Percentiles rank a stretch among this genome's conserved stretches.
Conservation (phyloP, 352 stramenopile species). For the Phytophthora foliorum region DNA sequence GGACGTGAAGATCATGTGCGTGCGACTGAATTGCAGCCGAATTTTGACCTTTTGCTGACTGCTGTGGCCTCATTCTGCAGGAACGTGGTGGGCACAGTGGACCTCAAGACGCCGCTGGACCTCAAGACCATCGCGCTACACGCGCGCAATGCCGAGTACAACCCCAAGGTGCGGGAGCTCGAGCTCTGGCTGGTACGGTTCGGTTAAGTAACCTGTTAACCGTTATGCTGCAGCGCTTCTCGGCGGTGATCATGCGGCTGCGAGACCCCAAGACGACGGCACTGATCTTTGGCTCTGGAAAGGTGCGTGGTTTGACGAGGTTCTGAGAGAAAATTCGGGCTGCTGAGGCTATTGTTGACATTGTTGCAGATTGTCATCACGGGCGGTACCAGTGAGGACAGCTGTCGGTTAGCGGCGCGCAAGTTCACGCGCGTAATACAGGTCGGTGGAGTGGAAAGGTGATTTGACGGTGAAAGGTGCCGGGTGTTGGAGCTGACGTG, state of each 20-base stretch:
- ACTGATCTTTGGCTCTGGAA: constrained; percentile 98
- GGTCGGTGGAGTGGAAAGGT: constrained; percentile 38
- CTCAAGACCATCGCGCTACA: constrained; percentile 98
- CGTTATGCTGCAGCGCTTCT: constrained; percentile 85
- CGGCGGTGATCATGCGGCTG: constrained; percentile 96
- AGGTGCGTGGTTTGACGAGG: constrained; percentile 50
- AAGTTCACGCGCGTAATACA: constrained; percentile 91
- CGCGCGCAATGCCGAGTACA: constrained; percentile 99
- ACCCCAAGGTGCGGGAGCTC: constrained; percentile 90
- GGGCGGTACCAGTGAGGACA: constrained; percentile 85
- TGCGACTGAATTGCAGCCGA: background rate
- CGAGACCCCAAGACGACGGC: constrained; percentile 97
- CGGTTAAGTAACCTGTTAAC: background rate
- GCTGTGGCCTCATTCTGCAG: constrained; percentile 52
- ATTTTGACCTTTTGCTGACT: background rate
- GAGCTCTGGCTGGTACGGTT: background rate
- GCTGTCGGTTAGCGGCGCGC: constrained; percentile 81
- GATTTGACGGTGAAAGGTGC: background rate
- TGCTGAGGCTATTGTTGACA: constrained; percentile 6
- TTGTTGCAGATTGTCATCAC: constrained; percentile 85
- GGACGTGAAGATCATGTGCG: constrained; percentile 87
- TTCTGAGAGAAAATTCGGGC: background rate
- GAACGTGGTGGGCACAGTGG: constrained; percentile 96
- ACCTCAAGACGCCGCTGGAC: constrained; percentile 96
- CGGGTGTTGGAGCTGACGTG: background rate